Evolutionary conservation across 345 rosid species (phyloP), one percentile per base, ranked within the genome.

Genomic region (Mallotus nudiflorus): DNA sequence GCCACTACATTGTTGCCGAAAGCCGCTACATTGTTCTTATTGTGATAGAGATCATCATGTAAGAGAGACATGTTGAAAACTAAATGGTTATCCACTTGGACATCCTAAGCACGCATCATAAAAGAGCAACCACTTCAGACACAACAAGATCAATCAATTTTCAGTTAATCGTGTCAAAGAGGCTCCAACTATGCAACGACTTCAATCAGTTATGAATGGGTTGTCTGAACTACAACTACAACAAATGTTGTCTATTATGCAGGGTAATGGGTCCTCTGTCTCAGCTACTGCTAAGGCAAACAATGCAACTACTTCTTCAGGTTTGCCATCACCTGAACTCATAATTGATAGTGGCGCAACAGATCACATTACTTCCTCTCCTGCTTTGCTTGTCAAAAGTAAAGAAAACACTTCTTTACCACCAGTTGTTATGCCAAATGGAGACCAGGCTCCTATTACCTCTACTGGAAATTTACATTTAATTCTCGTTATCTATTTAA

Each of bases 21-120:
- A n/a, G n/a, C n/a, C n/a, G n/a, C n/a, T n/a, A n/a, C 60, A 55
- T 55, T 55, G 37, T 27, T 55, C 60, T 55, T 55, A 55, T 33
- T 27, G 0, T 27, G 37, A 27, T 2, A 55, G 1, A 27, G 60
- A 55, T 16, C 35, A 55, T 24, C 33, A 27, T 55, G 31, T 14
- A 20, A 27, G 31, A 27, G 60, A 55, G 60, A 55, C n/a, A n/a
- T n/a, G n/a, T n/a, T n/a, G n/a, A n/a, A n/a, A n/a, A n/a, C n/a
- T n/a, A n/a, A n/a, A n/a, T 55, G 31, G 60, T 24, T 55, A 14
- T 55, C 60, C 60, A 55, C 11, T 16, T 55, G 37, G 60, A 13
- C 55, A n/a, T 51, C 55, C 55, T 18, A 51, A 51, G 27, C 24
- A 51, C 19, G 7, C 10, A 1, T n/a, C 0, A 51, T 8, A 8